Conservation (phyloP, 169 alveolate genomes). For the Plasmodium malariae region DNA sequence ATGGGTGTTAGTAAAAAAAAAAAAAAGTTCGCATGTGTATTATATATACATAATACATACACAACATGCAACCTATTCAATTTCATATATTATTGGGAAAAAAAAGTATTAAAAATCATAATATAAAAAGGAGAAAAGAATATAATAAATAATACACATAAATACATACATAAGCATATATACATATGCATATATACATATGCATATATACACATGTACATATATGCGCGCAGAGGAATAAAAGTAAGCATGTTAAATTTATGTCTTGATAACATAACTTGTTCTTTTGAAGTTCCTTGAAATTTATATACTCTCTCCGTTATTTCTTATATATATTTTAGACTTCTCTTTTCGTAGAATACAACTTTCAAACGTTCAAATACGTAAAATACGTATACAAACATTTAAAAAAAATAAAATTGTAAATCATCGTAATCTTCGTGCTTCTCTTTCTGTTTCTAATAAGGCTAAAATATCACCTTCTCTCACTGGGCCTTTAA, state of each 20-base stretch:
- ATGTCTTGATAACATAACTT: too few relatives aligned
- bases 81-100: not conserved
- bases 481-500: conserved; percentile 98
- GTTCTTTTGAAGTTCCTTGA: not conserved
- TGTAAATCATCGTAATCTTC: conserved; percentile 94
- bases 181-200: too few relatives aligned
- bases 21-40: not conserved
- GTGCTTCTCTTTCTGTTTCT: conserved; percentile 99
- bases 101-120: too few relatives aligned
- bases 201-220: too few relatives aligned
- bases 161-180: not conserved
- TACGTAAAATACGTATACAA: not conserved
- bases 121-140: not conserved
- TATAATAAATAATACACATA: not conserved
- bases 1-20: not conserved
- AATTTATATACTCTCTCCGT: not conserved
- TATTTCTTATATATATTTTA: not conserved
- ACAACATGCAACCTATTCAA: not conserved
- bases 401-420: not conserved
- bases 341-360: not conserved
- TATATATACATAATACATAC: too few relatives aligned
- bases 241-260: too few relatives aligned
- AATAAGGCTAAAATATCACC: conserved; percentile 97
- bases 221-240: too few relatives aligned
- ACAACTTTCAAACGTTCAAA: not conserved